Evolutionary conservation across 768 basidiomycete genomes (phyloP), one percentile per base, ranked within the genome.

Genomic region (Tricholoma terreum): DNA sequence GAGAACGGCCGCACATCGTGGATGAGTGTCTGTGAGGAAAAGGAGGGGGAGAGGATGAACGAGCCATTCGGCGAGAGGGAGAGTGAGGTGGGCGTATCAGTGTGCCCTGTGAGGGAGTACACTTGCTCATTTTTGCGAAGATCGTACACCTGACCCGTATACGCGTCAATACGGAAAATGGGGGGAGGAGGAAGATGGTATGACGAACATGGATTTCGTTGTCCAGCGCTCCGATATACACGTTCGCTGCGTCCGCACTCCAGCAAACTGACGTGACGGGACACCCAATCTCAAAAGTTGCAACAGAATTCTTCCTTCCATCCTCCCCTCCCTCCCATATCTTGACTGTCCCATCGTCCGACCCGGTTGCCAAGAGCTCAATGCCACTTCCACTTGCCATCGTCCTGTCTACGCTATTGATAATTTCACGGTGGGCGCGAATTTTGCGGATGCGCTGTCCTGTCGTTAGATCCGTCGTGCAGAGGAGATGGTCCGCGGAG

Each of bases 1-100:
- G 93, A 92, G 76, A 98, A 99, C 0, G 97, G 96, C 30, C 93
- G 87, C 17, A 98, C 83, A 70, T 97, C 94, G 73, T 97, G 90
- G 58, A 98, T 86, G 67, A 97, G 77, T 5, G 89, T 85, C 57
- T 91, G 87, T 0, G 93, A 94, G 21, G 94, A 95, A 64, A 98
- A 82, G 1, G 92, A 92, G 19, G 93, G 92, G 0, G 94, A 92
- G 53, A 98, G 86, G 52, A 98, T 83, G 75, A 84, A 94, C 50
- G 84, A 79, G 15, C 92, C 92, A 56, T 87, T 88, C 0, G 97
- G 96, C 2, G 95, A 98, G 55, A 98, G 81, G 0, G 91, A 75
- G n/a, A 99, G 81, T 3, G 94, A 95, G 2, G 93, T 91, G 2
- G 96, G 93, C 1, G 95, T 98, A 68, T 98, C 97, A 10, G 83